A percentile compares a stretch with the other conserved stretches of the same genome.
Conservation (phyloP, 345 rosid species). For the Gynandropsis gynandra region DNA sequence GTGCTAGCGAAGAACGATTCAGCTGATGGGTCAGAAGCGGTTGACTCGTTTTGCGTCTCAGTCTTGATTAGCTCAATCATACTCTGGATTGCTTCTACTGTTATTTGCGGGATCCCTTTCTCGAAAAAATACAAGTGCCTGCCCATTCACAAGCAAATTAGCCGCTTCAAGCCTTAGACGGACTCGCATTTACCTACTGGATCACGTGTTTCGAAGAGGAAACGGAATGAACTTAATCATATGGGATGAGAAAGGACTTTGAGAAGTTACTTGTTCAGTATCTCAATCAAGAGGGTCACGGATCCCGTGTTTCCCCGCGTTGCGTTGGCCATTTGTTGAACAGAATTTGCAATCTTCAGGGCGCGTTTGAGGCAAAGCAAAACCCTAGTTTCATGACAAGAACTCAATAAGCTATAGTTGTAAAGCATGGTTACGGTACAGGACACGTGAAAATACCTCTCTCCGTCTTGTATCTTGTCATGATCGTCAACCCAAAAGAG, state of each 20-base stretch:
- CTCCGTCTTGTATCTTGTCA: slow-evolving; percentile 83
- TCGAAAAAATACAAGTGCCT: slow-evolving; percentile 91
- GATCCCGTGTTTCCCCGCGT: slow-evolving; percentile 80
- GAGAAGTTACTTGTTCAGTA: slow-evolving; percentile 72
- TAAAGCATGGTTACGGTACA: background rate
- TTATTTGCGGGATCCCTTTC: slow-evolving; percentile 80
- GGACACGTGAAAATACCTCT: slow-evolving; percentile 41
- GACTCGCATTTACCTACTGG: too few relatives aligned
- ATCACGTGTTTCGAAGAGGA: too few relatives aligned
- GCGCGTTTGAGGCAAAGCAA: slow-evolving; percentile 90
- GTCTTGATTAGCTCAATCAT: slow-evolving; percentile 63
- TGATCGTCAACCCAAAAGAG: slow-evolving; percentile 96
- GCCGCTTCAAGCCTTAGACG: too few relatives aligned
- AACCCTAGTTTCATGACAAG: slow-evolving; percentile 42
- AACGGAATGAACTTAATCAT: background rate
- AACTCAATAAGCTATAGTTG: background rate
- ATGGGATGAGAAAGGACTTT: background rate
- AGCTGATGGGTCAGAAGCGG: slow-evolving; percentile 49
- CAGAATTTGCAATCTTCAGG: slow-evolving; percentile 87
- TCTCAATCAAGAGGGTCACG: slow-evolving; percentile 76
- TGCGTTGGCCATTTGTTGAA: slow-evolving; percentile 78
- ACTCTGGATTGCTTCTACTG: slow-evolving; percentile 65
- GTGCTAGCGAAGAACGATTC: slow-evolving; percentile 81
- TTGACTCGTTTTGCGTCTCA: slow-evolving; percentile 74
- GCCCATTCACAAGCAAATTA: slow-evolving; percentile 2